Evolutionary conservation across 2,329 filamentous ascomycete species (phyloP).

Genomic region (Elsinoe necatrix): DNA sequence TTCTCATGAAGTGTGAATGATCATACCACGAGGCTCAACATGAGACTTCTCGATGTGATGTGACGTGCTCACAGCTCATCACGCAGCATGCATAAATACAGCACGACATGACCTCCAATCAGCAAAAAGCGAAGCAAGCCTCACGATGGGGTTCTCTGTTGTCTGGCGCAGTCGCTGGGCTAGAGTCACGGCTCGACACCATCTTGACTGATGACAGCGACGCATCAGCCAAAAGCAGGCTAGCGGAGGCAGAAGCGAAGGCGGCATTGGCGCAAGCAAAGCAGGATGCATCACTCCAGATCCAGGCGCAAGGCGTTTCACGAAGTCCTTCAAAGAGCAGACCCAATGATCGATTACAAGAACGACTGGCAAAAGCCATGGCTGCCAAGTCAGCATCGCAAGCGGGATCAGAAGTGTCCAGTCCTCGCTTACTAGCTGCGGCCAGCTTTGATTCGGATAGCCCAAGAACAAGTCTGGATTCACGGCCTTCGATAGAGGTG

Average conservation of each 20-base stretch:
- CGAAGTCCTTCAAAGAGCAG: conserved; percentile 58
- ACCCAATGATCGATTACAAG: conserved; percentile 75
- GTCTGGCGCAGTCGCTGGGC: conserved; percentile 82
- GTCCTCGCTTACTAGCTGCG: conserved; percentile 35
- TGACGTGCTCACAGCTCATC: neutral
- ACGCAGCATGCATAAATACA: neutral
- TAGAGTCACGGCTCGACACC: conserved; percentile 85
- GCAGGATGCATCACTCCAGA: conserved; percentile 8
- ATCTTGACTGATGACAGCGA: conserved; percentile 76
- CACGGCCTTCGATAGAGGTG: conserved; percentile 29
- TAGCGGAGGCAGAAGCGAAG: conserved; percentile 26
- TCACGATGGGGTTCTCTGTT: conserved; percentile 51
- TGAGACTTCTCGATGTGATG: neutral
- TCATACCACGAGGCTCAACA: neutral
- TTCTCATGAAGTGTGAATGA: neutral
- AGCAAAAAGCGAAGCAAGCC: conserved; percentile 17
- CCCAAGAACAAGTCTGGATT: conserved; percentile 39
- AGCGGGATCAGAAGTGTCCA: conserved; percentile 38
- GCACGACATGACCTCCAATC: conserved; percentile 16
- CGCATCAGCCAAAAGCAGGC: conserved; percentile 35
- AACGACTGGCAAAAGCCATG: conserved; percentile 79
- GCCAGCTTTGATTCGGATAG: conserved; percentile 40
- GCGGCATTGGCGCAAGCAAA: conserved; percentile 6
- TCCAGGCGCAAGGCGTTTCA: conserved; percentile 31
- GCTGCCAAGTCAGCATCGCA: conserved; percentile 57